phyloP scores from a whole-genome alignment of 192 early-diverging fungal genomes.

The Kickxella alabastrina region DNA sequence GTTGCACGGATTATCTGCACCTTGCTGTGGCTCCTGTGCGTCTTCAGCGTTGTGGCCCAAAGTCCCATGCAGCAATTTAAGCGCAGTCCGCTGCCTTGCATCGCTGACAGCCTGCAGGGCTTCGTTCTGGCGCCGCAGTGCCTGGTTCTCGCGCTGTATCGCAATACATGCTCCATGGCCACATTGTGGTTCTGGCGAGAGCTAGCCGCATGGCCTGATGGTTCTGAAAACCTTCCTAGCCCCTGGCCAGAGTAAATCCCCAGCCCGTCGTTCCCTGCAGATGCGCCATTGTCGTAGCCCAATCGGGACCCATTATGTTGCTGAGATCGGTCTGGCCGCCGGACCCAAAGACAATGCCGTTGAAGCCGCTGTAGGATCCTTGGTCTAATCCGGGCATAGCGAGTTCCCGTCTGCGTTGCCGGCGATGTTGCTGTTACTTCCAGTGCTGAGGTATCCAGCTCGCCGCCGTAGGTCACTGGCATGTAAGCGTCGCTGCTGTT shows the following conservation, averaged over 20 bases:
- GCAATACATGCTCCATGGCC: conserved; percentile 8
- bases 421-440: background rate
- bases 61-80: conserved; percentile 20
- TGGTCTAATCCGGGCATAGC: conserved; percentile 12
- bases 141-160: conserved; percentile 22
- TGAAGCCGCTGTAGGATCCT: conserved; percentile 27
- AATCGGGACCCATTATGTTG: conserved; percentile 1
- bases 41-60: background rate
- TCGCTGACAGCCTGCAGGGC: conserved; percentile 10
- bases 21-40: background rate
- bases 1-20: conserved; percentile 4
- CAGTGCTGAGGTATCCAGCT: background rate
- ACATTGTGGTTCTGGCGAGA: background rate
- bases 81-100: conserved; percentile 19
- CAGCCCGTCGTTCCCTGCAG: background rate
- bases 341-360: conserved; percentile 35
- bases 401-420: background rate
- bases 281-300: conserved; percentile 1
- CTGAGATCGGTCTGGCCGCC: conserved; percentile 9
- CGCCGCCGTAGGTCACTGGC: conserved; percentile 7
- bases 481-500: conserved; percentile 3
- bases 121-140: conserved; percentile 30
- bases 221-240: conserved; percentile 1
- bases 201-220: background rate
- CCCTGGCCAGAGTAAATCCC: conserved; percentile 1